Percentiles rank a stretch among this genome's conserved stretches.
phyloP scores from a whole-genome alignment of 768 basidiomycete genomes.

The Lactifluus echinatus region DNA sequence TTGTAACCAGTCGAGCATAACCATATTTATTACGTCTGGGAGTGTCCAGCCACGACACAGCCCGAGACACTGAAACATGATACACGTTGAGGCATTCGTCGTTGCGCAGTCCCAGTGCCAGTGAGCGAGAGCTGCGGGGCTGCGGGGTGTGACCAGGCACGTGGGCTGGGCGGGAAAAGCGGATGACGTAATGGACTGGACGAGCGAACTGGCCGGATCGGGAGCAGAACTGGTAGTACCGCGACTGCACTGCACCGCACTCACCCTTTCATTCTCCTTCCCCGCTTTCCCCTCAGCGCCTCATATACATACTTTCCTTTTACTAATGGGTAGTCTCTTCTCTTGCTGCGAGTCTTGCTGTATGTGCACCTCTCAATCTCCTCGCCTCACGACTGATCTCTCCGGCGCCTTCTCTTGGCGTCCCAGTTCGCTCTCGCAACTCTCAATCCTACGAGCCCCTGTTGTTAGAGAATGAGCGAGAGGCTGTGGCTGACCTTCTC shows the following conservation, averaged over 20 bases:
- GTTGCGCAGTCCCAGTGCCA: slow-evolving; percentile 5
- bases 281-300: slow-evolving; percentile 7
- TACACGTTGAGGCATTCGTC: not conserved
- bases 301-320: slow-evolving; percentile 1
- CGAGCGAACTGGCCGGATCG: not conserved
- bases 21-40: not conserved
- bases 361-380: slow-evolving; percentile 30
- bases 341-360: slow-evolving; percentile 85
- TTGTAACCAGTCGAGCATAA: not conserved
- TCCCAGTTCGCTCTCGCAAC: slow-evolving; percentile 67
- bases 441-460: slow-evolving; percentile 83
- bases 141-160: not conserved
- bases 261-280: slow-evolving; percentile 12
- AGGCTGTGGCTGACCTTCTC: slow-evolving; percentile 94
- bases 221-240: not conserved
- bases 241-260: not conserved
- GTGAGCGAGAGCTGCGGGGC: not conserved
- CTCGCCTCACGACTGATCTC: slow-evolving; percentile 11
- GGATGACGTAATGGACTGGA: not conserved
- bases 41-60: not conserved
- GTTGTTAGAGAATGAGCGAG: slow-evolving; percentile 86
- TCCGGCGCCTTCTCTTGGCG: slow-evolving; percentile 1
- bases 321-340: slow-evolving; percentile 59
- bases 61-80: not conserved
- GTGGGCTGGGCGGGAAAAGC: slow-evolving; percentile 7